Base-by-base conservation (phyloP, 306 rosid genomes). In the Dryas octopetala region DNA sequence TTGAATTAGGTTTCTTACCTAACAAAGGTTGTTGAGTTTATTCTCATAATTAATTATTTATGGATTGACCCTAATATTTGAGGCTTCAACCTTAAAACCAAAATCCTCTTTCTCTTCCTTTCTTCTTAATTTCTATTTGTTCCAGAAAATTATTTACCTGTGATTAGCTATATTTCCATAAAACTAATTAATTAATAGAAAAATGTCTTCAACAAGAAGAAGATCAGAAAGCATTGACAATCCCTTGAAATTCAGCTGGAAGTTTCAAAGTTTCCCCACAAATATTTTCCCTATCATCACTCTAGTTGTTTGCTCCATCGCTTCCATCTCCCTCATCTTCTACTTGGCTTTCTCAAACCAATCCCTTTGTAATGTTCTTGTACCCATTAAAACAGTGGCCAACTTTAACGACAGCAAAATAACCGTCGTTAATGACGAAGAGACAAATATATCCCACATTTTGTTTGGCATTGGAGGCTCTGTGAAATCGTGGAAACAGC, bases 391-490 rank as follows among this genome's bases (percentile, higher is more conserved):
- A 28, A 10, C 5, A 32, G 46, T 51, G 32, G 7, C 51, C 46
- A 61, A 62, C 64, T 43, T 71, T 28, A 71, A 46, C 19, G 73
- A 14, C 68, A 41, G 7, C 45, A 6, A 11, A 28, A 10, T 40
- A n/a, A 47, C 51, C 19, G 52, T 2, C 46, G 52, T 4, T 5
- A 38, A 41, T 14, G 9, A 43, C 13, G 53, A 73, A 14, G 75
- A 85, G n/a, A 91, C 96, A 11, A 79, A 91, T 4, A 70, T 85
- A 78, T 85, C 93, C 43, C 97, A 90, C 67, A 60, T 90, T 6
- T 40, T 90, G 1, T 93, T 93, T 38, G 95, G 96, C 15, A 85
- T 90, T 8, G 91, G 84, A 5, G 91, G 89, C 62, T 86, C 96
- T 0, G 40, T 65, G 6, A 49, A 72, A 59, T 85, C 90, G 0